Percentiles rank a stretch among this genome's conserved stretches.
phyloP scores from a whole-genome alignment of 2,329 filamentous ascomycete species.

The Incumbomyces delicatus region DNA sequence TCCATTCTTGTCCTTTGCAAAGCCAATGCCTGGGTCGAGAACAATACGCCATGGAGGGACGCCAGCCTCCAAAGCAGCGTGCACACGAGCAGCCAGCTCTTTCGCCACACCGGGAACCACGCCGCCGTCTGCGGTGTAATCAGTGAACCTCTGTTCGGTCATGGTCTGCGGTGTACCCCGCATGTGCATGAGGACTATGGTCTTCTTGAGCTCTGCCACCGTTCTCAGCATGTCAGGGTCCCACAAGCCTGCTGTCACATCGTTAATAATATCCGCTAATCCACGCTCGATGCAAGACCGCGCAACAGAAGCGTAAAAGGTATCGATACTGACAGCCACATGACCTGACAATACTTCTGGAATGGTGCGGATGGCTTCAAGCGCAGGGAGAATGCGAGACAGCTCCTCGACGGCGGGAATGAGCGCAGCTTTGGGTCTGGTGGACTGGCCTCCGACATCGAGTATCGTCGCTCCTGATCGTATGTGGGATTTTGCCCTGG shows the following conservation, averaged over 20 bases:
- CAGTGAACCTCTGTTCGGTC: slow-evolving; percentile 58
- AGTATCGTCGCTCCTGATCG: slow-evolving; percentile 67
- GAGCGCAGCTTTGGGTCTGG: slow-evolving; percentile 63
- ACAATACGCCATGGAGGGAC: slow-evolving; percentile 89
- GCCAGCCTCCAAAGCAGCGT: slow-evolving; percentile 68
- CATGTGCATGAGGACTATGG: slow-evolving; percentile 87
- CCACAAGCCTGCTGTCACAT: slow-evolving; percentile 73
- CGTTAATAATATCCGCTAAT: slow-evolving; percentile 79
- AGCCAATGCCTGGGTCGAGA: slow-evolving; percentile 86
- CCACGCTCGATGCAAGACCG: slow-evolving; percentile 65
- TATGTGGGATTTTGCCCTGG: slow-evolving; percentile 54
- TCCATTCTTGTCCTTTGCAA: slow-evolving; percentile 73
- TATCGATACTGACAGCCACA: slow-evolving; percentile 80
- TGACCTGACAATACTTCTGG: slow-evolving; percentile 51
- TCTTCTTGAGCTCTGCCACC: slow-evolving; percentile 65
- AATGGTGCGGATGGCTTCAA: slow-evolving; percentile 55
- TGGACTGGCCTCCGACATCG: slow-evolving; percentile 89
- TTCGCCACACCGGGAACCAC: slow-evolving; percentile 54
- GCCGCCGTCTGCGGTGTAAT: slow-evolving; percentile 40
- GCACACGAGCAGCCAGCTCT: slow-evolving; percentile 62
- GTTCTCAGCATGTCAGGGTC: slow-evolving; percentile 75
- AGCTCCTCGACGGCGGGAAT: slow-evolving; percentile 66
- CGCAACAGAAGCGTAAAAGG: slow-evolving; percentile 78
- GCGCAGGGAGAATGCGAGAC: slow-evolving; percentile 66
- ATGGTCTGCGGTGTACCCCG: slow-evolving; percentile 78